Conservation (phyloP, 345 rosid species). For the Boechera divaricarpa region DNA sequence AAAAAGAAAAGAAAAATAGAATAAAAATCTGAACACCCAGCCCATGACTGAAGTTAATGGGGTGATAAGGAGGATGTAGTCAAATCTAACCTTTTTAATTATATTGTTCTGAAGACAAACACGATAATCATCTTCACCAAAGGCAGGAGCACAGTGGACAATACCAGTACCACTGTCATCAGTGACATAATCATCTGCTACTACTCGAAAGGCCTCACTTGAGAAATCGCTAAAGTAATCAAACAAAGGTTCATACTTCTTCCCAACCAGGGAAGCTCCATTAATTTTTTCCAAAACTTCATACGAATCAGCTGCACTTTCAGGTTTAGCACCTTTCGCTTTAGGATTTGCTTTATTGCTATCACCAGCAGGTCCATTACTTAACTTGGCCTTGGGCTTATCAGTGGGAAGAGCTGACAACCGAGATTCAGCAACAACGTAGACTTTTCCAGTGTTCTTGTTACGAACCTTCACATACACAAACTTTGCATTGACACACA, state of each 20-base stretch:
- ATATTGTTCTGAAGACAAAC: constrained; percentile 80
- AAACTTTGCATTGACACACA: constrained; percentile 83
- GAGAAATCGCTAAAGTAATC: constrained; percentile 78
- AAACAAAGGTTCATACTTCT: constrained; percentile 89
- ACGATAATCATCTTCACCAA: constrained; percentile 98
- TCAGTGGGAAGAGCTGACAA: constrained; percentile 76
- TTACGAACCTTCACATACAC: constrained; percentile 83
- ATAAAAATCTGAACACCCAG: neutral
- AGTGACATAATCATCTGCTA: constrained; percentile 92
- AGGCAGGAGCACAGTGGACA: constrained; percentile 98
- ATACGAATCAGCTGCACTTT: constrained; percentile 57
- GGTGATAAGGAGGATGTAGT: constrained; percentile 1
- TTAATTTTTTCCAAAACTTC: constrained; percentile 67
- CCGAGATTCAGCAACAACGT: constrained; percentile 85
- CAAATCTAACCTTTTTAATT: constrained; percentile 65
- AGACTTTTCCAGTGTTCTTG: constrained; percentile 71
- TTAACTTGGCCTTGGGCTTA: constrained; percentile 64
- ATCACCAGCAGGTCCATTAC: constrained; percentile 58
- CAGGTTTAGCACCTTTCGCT: constrained; percentile 63
- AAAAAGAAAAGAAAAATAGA: neutral
- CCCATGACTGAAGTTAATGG: neutral
- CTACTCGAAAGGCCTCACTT: constrained; percentile 75
- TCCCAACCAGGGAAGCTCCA: constrained; percentile 79
- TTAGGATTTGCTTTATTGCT: constrained; percentile 66
- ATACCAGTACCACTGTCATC: constrained; percentile 96